phyloP scores from a whole-genome alignment of 805 yeast species.

The Teunomyces aglyptinius region DNA sequence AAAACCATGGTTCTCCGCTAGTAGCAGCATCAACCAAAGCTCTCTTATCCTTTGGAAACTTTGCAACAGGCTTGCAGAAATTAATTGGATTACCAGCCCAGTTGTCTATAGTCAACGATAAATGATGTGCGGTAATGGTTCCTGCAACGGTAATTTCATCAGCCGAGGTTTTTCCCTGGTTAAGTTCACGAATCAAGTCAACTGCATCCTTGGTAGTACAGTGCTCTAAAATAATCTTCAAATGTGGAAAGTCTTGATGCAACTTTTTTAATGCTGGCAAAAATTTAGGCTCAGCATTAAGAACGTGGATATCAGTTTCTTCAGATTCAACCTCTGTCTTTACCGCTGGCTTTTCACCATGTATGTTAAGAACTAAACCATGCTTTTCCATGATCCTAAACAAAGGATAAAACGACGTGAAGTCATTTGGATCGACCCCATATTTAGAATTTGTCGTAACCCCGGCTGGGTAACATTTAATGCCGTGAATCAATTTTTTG shows the following conservation, averaged over 20 bases:
- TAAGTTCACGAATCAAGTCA: conserved; percentile 68
- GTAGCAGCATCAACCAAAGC: conserved; percentile 87
- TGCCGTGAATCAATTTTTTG: conserved; percentile 70
- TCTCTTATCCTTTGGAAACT: conserved; percentile 77
- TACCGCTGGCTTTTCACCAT: conserved; percentile 85
- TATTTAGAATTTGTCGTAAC: conserved; percentile 94
- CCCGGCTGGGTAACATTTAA: conserved; percentile 98
- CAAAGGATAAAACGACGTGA: conserved; percentile 82
- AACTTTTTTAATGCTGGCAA: conserved; percentile 82
- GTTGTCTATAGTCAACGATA: conserved; percentile 81
- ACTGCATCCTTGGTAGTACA: conserved; percentile 92
- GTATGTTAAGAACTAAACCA: conserved; percentile 77
- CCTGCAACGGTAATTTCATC: conserved; percentile 69
- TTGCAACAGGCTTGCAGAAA: conserved; percentile 97
- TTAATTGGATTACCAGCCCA: conserved; percentile 97
- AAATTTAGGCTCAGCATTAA: conserved; percentile 92
- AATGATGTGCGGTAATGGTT: conserved; percentile 93
- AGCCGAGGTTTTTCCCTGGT: conserved; percentile 34
- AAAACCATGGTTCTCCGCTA: conserved; percentile 87
- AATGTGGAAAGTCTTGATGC: conserved; percentile 78
- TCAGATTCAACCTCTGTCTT: conserved; percentile 48
- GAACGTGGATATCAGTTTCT: conserved; percentile 70
- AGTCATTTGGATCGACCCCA: conserved; percentile 93
- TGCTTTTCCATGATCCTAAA: conserved; percentile 85
- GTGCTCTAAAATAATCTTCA: conserved; percentile 88